Evolutionary conservation across 2,329 filamentous ascomycete genomes (phyloP).

Genomic region (Pseudogymnoascus sp.): DNA sequence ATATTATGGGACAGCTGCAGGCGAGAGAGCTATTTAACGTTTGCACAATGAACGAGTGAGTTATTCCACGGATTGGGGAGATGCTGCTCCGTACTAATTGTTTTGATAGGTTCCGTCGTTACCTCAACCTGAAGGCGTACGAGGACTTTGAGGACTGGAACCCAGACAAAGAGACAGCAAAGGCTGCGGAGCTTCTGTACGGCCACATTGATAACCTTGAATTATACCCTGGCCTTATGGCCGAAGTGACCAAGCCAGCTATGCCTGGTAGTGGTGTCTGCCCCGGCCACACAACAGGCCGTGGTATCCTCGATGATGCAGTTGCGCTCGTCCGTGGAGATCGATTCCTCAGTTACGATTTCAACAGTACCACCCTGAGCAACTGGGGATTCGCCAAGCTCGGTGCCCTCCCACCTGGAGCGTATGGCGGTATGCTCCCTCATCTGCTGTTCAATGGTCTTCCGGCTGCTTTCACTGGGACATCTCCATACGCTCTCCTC

Average conservation of each 20-base stretch:
- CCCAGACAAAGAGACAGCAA: conserved; percentile 39
- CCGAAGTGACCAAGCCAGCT: conserved; percentile 47
- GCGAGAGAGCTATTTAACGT: conserved; percentile 40
- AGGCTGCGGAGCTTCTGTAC: conserved; percentile 38
- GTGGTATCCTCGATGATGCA: conserved; percentile 41
- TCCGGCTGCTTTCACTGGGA: conserved; percentile 41
- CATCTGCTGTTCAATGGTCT: conserved; percentile 39
- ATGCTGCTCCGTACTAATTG: not conserved
- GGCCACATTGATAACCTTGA: conserved; percentile 47
- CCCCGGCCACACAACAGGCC: conserved; percentile 36
- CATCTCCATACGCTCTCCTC: conserved; percentile 40
- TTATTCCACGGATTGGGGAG: not conserved
- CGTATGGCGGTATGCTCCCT: conserved; percentile 41
- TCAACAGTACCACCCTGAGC: conserved; percentile 40
- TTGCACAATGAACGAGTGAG: conserved; percentile 45
- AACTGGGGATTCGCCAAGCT: conserved; percentile 43
- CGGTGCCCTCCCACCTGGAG: conserved; percentile 29
- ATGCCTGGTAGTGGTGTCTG: conserved; percentile 41
- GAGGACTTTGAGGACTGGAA: conserved; percentile 46
- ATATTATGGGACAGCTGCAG: conserved; percentile 41
- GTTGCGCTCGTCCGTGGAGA: conserved; percentile 40
- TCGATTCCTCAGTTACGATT: conserved; percentile 40
- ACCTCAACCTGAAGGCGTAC: conserved; percentile 43
- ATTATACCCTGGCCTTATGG: conserved; percentile 50
- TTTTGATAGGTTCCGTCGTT: conserved; percentile 39